Evolutionary conservation across 2,329 filamentous ascomycete species (phyloP), one percentile per base, ranked within the genome.

Genomic region (Exophiala mesophila): DNA sequence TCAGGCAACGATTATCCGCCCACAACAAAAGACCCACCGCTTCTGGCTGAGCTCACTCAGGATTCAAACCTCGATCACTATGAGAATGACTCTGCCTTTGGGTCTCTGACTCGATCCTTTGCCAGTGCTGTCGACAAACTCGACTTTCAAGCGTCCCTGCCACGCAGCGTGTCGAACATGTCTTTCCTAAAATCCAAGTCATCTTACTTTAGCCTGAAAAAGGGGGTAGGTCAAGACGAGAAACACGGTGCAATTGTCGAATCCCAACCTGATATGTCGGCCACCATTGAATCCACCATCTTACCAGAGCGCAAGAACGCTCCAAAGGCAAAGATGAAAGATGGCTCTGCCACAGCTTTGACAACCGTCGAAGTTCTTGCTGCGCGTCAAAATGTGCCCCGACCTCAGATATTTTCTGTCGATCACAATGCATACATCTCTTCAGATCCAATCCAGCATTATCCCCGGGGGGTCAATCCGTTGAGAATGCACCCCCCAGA

Each of bases 91-190:
- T 50, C 44, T n/a, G 41, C 35, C 3, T 45, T 50, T 44, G 45
- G 41, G 3, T 55, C 50, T 12, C 37, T 55, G 20, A 55, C 47
- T 21, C 45, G 45, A 37, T 53, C 52, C 3, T 55, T 55, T 16
- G 46, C 49, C 10, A 54, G 46, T 24, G 52, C 49, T 4, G 49
- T 54, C 26, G 52, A 54, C 21, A 52, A 50, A 32, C 38, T 54
- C 9, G 52, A 52, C 34, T 50, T 52, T 26, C 26, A 49, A 10
- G 36, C 45, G n/a, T 35, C 41, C 9, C 39, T 42, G n/a, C 45
- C 40, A 39, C 34, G 33, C 15, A 47, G 45, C 23, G 36, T 42
- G 13, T 36, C 43, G 15, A 47, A 47, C 23, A 39, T 45, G 17
- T 36, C 43, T 7, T 41, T 45, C 16, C 31, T 45, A n/a, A 34